phyloP scores from a whole-genome alignment of 192 early-diverging fungal genomes.

The Backusella parvicylindrica region DNA sequence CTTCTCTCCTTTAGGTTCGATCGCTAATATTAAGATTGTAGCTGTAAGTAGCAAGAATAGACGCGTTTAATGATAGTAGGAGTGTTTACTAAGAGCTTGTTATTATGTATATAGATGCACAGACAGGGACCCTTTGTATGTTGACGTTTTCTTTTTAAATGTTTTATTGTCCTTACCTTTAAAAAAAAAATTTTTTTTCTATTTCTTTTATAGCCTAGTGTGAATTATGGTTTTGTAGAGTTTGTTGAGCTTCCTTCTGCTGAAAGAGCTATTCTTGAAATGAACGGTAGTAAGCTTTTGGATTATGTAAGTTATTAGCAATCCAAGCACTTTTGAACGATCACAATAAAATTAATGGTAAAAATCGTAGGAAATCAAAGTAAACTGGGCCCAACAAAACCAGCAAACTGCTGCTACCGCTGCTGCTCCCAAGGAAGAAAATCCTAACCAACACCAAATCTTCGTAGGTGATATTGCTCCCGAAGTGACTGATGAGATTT shows the following conservation, averaged over 20 bases:
- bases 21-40: constrained; percentile 74
- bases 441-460: constrained; percentile 66
- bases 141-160: neutral
- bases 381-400: constrained; percentile 28
- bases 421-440: constrained; percentile 25
- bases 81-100: neutral
- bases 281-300: constrained; percentile 68
- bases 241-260: constrained; percentile 69
- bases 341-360: no score
- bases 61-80: neutral
- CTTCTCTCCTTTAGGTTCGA: constrained; percentile 58
- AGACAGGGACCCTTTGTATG: neutral
- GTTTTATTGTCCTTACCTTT: neutral
- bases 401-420: neutral
- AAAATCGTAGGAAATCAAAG: constrained; percentile 22
- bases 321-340: no score
- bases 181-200: neutral
- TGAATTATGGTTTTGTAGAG: constrained; percentile 91
- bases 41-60: constrained; percentile 28
- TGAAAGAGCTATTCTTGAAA: constrained; percentile 62
- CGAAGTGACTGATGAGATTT: constrained; percentile 79
- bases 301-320: constrained; percentile 42
- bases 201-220: constrained; percentile 11
- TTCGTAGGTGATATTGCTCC: constrained; percentile 91
- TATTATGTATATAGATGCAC: neutral